These are phyloP conservation scores for Xylariaceae sp. DNA, from an alignment of 2,329 filamentous ascomycete species.

Conservation along the genomic window DNA sequence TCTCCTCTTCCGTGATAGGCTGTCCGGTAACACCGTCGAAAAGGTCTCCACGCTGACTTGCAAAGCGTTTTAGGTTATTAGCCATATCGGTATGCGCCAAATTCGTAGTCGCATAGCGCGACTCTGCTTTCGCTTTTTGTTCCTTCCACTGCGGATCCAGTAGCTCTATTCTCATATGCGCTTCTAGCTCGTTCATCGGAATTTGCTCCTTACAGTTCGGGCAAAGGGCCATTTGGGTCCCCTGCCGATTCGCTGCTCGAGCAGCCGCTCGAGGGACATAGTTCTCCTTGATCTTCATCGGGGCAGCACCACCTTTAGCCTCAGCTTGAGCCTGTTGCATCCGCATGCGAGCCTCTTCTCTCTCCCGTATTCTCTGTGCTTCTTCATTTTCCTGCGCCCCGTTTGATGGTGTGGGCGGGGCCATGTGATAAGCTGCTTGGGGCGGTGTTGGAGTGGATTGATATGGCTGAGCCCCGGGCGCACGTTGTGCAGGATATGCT, in stretches of 20 bases:
- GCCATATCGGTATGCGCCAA: slow-evolving; percentile 84
- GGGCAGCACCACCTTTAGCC: slow-evolving; percentile 65
- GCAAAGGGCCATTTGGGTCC: slow-evolving; percentile 72
- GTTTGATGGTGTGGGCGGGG: slow-evolving; percentile 37
- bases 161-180: slow-evolving; percentile 93
- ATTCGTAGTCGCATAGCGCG: slow-evolving; percentile 83
- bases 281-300: slow-evolving; percentile 91
- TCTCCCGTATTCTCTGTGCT: slow-evolving; percentile 64
- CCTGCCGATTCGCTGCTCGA: slow-evolving; percentile 67
- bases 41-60: slow-evolving; percentile 83
- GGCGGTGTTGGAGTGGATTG: slow-evolving; percentile 42
- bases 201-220: slow-evolving; percentile 93
- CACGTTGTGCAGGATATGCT: slow-evolving; percentile 39
- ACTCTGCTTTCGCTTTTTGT: slow-evolving; percentile 86
- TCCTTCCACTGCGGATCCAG: slow-evolving; percentile 95
- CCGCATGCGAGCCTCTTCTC: slow-evolving; percentile 61
- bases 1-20: slow-evolving; percentile 71
- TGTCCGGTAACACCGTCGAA: slow-evolving; percentile 76
- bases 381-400: slow-evolving; percentile 64
- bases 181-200: slow-evolving; percentile 81
- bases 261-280: slow-evolving; percentile 85
- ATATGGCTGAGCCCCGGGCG: slow-evolving; percentile 36
- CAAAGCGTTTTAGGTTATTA: slow-evolving; percentile 92
- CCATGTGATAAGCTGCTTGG: slow-evolving; percentile 38
- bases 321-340: slow-evolving; percentile 80